A percentile compares a stretch with the other conserved stretches of the same genome.
Evolutionary conservation across 306 rosid species (phyloP).

Genomic region (Pyrus bretschneideri): DNA sequence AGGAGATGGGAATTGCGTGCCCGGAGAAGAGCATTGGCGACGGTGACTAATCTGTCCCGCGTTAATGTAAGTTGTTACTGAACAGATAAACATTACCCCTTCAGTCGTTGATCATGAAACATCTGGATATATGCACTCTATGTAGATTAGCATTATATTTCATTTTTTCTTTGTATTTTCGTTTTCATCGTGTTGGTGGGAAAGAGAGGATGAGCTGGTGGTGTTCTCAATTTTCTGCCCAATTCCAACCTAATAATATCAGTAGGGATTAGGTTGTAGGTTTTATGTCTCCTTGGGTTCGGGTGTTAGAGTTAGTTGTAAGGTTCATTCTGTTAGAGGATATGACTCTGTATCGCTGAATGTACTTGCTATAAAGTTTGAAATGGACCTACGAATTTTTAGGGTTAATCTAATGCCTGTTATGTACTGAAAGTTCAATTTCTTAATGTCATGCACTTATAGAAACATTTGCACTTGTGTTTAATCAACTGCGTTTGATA

Average conservation of each 20-base stretch:
- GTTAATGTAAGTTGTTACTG: conserved; percentile 31
- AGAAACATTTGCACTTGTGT: not conserved
- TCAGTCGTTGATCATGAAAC: not conserved
- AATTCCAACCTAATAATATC: conserved; percentile 7
- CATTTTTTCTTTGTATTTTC: not conserved
- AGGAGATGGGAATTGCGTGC: conserved; percentile 25
- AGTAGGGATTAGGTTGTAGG: conserved; percentile 10
- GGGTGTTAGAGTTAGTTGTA: not conserved
- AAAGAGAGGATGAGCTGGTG: conserved; percentile 18
- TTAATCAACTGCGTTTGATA: not conserved
- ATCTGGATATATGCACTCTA: conserved; percentile 17
- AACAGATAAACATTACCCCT: conserved; percentile 10
- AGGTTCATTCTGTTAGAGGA: conserved; percentile 6
- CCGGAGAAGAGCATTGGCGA: conserved; percentile 40
- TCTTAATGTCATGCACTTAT: not conserved
- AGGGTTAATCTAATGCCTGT: not conserved
- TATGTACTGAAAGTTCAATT: not conserved
- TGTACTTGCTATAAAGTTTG: conserved; percentile 7
- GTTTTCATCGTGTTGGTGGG: not conserved
- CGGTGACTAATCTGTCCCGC: conserved; percentile 27
- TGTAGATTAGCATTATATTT: conserved; percentile 17
- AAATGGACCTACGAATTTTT: conserved; percentile 13
- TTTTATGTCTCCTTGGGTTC: not conserved
- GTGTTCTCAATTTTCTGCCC: conserved; percentile 6
- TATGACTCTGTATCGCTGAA: conserved; percentile 2